Evolutionary conservation across 2,329 filamentous ascomycete species (phyloP).

Genomic region (Sordariomycetes sp.): DNA sequence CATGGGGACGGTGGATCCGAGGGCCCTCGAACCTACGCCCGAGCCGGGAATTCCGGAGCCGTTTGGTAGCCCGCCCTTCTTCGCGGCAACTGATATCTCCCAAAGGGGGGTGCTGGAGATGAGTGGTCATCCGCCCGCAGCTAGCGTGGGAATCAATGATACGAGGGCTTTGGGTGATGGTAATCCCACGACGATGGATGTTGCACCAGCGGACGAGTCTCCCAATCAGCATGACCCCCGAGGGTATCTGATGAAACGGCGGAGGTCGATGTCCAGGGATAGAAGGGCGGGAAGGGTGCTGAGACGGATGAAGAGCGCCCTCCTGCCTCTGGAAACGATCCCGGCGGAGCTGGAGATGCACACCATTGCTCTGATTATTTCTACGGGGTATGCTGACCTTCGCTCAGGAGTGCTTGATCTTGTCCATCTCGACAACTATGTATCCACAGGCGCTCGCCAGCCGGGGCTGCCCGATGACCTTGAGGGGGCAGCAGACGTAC

Average conservation of each 20-base stretch:
- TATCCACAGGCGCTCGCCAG: background rate
- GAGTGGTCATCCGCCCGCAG: background rate
- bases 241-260: constrained; percentile 10
- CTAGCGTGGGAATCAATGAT: background rate
- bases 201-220: background rate
- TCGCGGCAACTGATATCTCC: background rate
- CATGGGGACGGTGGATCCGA: background rate
- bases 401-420: background rate
- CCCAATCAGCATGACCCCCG: constrained; percentile 5
- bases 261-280: constrained; percentile 9
- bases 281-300: background rate
- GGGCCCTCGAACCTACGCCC: background rate
- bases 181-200: background rate
- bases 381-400: background rate
- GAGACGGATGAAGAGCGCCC: background rate
- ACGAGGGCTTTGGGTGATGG: background rate
- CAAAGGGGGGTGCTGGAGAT: background rate
- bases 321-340: constrained; percentile 1
- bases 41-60: background rate
- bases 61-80: background rate
- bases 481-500: background rate
- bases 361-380: background rate
- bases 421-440: background rate
- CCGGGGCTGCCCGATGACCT: background rate
- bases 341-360: background rate